Evolutionary conservation across 208 protist genomes (phyloP).

Genomic region (Naegleria lovaniensis): DNA sequence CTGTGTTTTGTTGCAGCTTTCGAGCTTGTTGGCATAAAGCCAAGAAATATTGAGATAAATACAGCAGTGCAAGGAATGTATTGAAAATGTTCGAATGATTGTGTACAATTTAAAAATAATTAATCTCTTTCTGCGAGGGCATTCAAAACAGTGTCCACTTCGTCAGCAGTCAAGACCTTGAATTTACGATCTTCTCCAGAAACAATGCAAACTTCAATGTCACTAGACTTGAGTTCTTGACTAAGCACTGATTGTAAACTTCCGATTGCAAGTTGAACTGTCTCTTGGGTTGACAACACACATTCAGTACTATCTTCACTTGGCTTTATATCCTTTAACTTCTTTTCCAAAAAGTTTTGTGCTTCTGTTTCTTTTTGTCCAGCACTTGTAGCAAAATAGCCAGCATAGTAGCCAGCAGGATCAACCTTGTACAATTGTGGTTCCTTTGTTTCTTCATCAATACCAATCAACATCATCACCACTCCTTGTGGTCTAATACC

Average conservation of each 20-base stretch:
- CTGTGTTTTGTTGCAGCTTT: too few species aligned
- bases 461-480: slow-evolving; percentile 78
- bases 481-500: slow-evolving; percentile 85
- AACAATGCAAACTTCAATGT: slow-evolving; percentile 60
- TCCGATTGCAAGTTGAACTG: slow-evolving; percentile 51
- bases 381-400: slow-evolving; percentile 74
- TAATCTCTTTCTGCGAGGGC: slow-evolving; percentile 51
- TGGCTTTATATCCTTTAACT: slow-evolving; percentile 62
- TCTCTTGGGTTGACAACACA: slow-evolving; percentile 42
- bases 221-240: slow-evolving; percentile 57
- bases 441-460: slow-evolving; percentile 79
- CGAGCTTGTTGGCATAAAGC: too few species aligned
- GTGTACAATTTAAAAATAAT: background rate
- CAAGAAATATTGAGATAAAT: too few species aligned
- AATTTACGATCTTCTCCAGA: slow-evolving; percentile 37
- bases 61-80: too few species aligned
- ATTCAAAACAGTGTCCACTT: slow-evolving; percentile 57
- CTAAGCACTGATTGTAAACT: slow-evolving; percentile 57
- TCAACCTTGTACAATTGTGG: slow-evolving; percentile 88
- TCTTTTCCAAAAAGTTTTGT: slow-evolving; percentile 90
- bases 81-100: background rate
- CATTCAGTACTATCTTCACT: slow-evolving; percentile 57
- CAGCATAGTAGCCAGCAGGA: slow-evolving; percentile 81
- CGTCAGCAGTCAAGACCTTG: slow-evolving; percentile 37
- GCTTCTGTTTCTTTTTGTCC: slow-evolving; percentile 92